Percentiles rank a stretch among this genome's conserved stretches.
Conservation (phyloP, 2,329 filamentous ascomycete species). For the Ilyonectria mors-panacis region DNA sequence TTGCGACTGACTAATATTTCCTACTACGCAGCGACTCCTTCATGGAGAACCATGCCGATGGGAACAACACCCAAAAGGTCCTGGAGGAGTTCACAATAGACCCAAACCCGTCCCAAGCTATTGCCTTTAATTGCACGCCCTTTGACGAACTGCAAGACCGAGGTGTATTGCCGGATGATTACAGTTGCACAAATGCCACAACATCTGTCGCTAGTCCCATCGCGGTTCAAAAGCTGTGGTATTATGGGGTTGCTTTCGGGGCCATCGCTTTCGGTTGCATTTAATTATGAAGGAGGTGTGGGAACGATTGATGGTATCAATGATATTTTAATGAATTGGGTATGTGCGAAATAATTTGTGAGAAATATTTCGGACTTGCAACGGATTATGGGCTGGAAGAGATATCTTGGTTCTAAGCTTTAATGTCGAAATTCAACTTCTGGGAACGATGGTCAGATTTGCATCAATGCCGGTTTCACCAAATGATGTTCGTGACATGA, state of each 20-base stretch:
- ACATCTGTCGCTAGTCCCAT: neutral
- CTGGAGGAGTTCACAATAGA: slow-evolving; percentile 18
- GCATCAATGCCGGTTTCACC: too few species aligned
- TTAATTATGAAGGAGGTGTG: neutral
- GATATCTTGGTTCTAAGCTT: neutral
- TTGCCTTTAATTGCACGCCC: slow-evolving; percentile 33
- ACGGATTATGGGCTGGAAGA: neutral
- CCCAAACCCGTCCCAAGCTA: neutral
- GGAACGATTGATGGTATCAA: neutral
- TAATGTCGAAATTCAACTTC: too few species aligned
- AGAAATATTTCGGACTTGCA: neutral
- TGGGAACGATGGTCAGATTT: too few species aligned
- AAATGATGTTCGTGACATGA: too few species aligned
- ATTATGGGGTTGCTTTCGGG: slow-evolving; percentile 14
- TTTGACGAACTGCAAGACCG: slow-evolving; percentile 29
- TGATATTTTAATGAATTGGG: neutral
- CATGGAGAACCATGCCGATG: slow-evolving; percentile 23
- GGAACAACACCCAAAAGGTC: slow-evolving; percentile 29
- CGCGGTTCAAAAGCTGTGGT: neutral
- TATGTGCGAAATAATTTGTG: neutral
- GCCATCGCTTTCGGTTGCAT: slow-evolving; percentile 17
- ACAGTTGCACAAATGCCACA: slow-evolving; percentile 23
- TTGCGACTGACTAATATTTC: neutral
- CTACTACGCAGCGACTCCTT: slow-evolving; percentile 25
- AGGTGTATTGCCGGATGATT: slow-evolving; percentile 23